Conservation (phyloP, 257 asterid genomes). For the Phtheirospermum japonicum region DNA sequence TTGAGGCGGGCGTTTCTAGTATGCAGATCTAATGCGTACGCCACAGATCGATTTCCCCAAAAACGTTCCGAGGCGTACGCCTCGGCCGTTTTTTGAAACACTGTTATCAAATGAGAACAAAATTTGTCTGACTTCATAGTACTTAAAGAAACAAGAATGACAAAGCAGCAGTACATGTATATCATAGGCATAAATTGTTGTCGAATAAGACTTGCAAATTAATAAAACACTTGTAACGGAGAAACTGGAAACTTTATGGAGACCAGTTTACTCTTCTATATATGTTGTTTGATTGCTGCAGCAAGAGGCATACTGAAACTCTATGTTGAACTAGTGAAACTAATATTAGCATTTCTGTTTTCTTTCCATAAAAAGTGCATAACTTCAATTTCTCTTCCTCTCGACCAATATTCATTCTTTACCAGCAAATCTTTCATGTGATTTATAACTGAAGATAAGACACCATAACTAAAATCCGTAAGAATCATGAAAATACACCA, state of each 20-base stretch:
- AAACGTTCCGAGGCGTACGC: no score
- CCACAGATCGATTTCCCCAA: no score
- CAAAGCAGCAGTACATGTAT: constrained; percentile 2
- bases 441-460: constrained; percentile 17
- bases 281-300: constrained; percentile 11
- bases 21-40: no score
- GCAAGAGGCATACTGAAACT: constrained; percentile 14
- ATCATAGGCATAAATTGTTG: background rate
- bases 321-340: constrained; percentile 1
- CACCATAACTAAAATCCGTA: no score
- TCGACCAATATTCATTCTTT: constrained; percentile 9
- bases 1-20: no score
- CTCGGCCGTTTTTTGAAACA: no score
- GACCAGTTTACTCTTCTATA: background rate
- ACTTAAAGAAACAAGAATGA: constrained; percentile 5
- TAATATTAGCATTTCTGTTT: constrained; percentile 9
- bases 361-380: background rate
- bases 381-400: constrained; percentile 12
- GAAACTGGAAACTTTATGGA: no score
- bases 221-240: background rate
- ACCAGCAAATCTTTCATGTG: constrained; percentile 13
- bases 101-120: constrained; percentile 22
- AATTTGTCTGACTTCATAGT: no score
- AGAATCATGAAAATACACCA: no score
- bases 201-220: background rate